Conservation (phyloP, 2,329 filamentous ascomycete species). For the Botrytis squamosa region DNA sequence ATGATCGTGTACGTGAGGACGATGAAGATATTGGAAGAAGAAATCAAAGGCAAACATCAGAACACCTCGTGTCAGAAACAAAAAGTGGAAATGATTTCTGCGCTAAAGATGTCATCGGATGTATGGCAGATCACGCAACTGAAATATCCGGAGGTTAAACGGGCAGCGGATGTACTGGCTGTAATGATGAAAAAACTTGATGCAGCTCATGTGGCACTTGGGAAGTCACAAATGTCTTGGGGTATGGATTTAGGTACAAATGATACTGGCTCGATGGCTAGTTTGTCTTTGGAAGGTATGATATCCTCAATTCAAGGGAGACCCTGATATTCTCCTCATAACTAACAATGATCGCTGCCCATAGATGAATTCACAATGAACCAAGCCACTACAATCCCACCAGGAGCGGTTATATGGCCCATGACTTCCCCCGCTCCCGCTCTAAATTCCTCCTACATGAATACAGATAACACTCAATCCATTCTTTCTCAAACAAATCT, state of each 20-base stretch:
- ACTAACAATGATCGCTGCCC: not conserved
- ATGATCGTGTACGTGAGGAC: constrained; percentile 48
- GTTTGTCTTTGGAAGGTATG: constrained; percentile 13
- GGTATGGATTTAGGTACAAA: not conserved
- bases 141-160: not conserved
- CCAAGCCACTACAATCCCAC: not conserved
- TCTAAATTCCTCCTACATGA: not conserved
- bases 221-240: not conserved
- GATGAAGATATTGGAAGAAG: constrained; percentile 1
- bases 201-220: not conserved
- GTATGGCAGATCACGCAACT: not conserved
- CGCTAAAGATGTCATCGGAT: not conserved
- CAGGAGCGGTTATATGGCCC: not conserved
- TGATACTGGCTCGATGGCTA: not conserved
- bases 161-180: not conserved
- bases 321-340: not conserved
- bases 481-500: not conserved
- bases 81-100: constrained; percentile 8
- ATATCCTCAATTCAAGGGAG: not conserved
- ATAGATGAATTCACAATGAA: not conserved
- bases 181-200: constrained; percentile 8
- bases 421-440: not conserved
- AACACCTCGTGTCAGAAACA: not conserved
- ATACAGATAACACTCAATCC: not conserved
- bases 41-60: not conserved